Base-by-base conservation (phyloP, 495 filamentous ascomycete genomes). In the Penicillium cosmopolitanum region DNA sequence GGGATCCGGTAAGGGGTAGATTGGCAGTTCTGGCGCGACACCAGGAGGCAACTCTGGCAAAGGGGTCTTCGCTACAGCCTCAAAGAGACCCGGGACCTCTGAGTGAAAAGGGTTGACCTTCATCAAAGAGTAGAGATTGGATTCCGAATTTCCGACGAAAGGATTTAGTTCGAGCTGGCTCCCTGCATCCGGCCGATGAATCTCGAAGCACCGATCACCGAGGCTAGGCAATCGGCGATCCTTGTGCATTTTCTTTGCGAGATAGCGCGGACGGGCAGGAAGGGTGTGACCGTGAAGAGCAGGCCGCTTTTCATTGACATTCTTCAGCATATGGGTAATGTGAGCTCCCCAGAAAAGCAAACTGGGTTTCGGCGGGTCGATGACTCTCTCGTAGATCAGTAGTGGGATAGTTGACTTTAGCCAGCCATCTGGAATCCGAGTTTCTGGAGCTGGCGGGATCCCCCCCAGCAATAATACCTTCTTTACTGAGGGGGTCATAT, bases 351-450 rank as follows among this genome's bases (percentile, higher is more conserved):
- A 23, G 9, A 12, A 28, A 13, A 12, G 19, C 46, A 48, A 48
- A 23, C 10, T 10, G 7, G 9, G 3, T 6, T 48, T 23, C 10
- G 58, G 18, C 0, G 74, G 72, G 50, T 74, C 68, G 43, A 73
- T 42, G 21, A 80, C 47, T 5, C 60, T 68, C 57, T 80, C 77
- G 38, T 76, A 80, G 51, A 79, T 65, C 8, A 72, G 51, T 0
- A 79, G 35, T 0, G 75, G 71, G 4, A 71, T 50, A 2, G 58
- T 28, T 6, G 60, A 34, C 5, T 60, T 31, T 31, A 61, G 58
- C 68, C 71, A 77, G 0, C 57, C 60, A 4, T 50, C 38, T 6
- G 71, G 73, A 1, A 79, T 63, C 55, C 60, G 46, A 28, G 2
- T 48, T 7, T 8, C 21, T n/a, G 19, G 7, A 21, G 46, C 13